Evolutionary conservation across 208 protist genomes (phyloP).

Genomic region (Leptomonas pyrrhocoris): DNA sequence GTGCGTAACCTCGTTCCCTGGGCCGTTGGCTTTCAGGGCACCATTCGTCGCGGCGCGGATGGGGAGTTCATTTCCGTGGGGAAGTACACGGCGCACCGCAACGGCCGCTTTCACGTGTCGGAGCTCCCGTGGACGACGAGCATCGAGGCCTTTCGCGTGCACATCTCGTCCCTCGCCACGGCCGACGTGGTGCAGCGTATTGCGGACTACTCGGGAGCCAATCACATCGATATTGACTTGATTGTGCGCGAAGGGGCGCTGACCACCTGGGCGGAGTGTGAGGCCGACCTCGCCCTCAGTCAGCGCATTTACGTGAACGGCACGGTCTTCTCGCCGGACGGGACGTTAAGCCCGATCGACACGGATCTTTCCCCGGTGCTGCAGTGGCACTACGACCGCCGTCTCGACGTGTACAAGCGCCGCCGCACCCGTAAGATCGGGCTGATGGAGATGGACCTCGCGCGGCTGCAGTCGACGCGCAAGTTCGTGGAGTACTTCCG

Average conservation of each 20-base stretch:
- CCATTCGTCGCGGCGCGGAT: conserved; percentile 71
- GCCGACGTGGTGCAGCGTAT: conserved; percentile 87
- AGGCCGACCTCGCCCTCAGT: conserved; percentile 69
- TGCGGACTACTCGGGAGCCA: conserved; percentile 89
- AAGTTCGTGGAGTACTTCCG: conserved; percentile 89
- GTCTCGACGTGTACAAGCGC: conserved; percentile 89
- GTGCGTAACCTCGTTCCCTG: conserved; percentile 92
- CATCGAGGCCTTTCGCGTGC: conserved; percentile 77
- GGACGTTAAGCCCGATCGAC: conserved; percentile 79
- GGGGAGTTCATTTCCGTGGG: conserved; percentile 80
- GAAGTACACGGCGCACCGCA: conserved; percentile 63
- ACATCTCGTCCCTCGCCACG: conserved; percentile 69
- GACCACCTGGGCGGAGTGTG: conserved; percentile 79
- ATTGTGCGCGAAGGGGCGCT: conserved; percentile 58
- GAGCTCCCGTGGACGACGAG: conserved; percentile 82
- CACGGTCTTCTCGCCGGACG: conserved; percentile 85
- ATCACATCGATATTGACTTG: conserved; percentile 91
- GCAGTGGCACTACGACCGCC: conserved; percentile 92
- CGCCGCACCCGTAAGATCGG: conserved; percentile 74
- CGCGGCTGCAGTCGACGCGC: conserved; percentile 68
- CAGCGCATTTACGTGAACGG: conserved; percentile 87
- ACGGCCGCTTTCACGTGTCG: conserved; percentile 73
- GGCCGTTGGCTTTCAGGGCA: conserved; percentile 95
- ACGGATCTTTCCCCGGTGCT: conserved; percentile 72
- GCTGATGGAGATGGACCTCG: conserved; percentile 74